Evolutionary conservation across 768 basidiomycete genomes (phyloP), one percentile per base, ranked within the genome.

Genomic region (Boletus subparvulus): DNA sequence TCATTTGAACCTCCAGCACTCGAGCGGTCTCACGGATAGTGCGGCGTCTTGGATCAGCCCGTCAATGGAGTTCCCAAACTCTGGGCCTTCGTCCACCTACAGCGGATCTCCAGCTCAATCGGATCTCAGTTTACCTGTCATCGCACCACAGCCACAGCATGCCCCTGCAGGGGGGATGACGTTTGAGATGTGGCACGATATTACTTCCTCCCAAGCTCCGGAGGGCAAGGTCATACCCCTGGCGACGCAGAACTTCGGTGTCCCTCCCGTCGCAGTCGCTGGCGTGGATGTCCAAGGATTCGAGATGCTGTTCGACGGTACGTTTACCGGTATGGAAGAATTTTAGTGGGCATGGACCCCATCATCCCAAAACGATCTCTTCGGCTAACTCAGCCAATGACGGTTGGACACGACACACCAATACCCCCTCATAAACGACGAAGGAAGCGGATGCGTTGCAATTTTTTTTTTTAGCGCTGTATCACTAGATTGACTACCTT

Each of bases 1-100:
- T 32, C 63, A 58, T 8, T 32, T 58, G 28, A 56, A 60, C 43
- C 21, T 62, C 12, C 52, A 47, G 10, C 59, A 61, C 21, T 12
- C 49, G 13, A 37, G n/a, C 47, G 32, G 21, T 21, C 21, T 21
- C 21, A 21, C 28, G 44, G 48, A 41, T 56, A 60, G 4, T 19
- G 30, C 37, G 1, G 2, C 47, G 0, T 52, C 63, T 11, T 66
- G 65, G 65, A 19, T 46, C 7, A 45, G 35, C 12, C 26, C 62
- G 54, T 52, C 59, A 64, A 12, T 52, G 21, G 61, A 60, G 30
- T 58, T 65, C 7, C 7, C 64, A 2, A 50, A 63, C 33, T 76
- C 77, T 1, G 65, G 70, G 8, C 68, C 78, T 0, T 78, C 79
- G 0, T 77, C 80, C 2, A 66, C 71, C 6, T 80, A 80, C 61